These are phyloP conservation scores for Neocatenulostroma microsporum DNA, from an alignment of 2,329 filamentous ascomycete species.

Conservation along the genomic window DNA sequence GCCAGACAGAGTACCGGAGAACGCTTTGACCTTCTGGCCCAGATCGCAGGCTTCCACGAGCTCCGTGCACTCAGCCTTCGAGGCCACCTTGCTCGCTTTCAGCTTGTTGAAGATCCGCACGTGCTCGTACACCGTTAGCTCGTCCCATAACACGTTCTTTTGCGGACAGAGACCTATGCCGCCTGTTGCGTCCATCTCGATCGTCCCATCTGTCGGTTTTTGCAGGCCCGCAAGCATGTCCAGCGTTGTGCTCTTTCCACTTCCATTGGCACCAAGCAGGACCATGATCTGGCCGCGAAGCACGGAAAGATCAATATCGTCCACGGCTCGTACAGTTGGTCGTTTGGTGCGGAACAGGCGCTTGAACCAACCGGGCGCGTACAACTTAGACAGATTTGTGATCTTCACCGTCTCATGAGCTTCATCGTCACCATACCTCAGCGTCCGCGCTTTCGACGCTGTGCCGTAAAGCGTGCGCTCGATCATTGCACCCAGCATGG, in stretches of 20 bases:
- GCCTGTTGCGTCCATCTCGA: slow-evolving; percentile 68
- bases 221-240: slow-evolving; percentile 80
- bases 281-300: slow-evolving; percentile 76
- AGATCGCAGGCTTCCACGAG: slow-evolving; percentile 68
- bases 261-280: slow-evolving; percentile 80
- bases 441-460: slow-evolving; percentile 47
- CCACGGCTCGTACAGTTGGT: slow-evolving; percentile 71
- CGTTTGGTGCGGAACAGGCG: slow-evolving; percentile 45
- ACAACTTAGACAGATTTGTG: slow-evolving; percentile 68
- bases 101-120: slow-evolving; percentile 74
- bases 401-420: slow-evolving; percentile 56
- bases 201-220: slow-evolving; percentile 65
- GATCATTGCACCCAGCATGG: slow-evolving; percentile 63
- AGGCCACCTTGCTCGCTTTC: slow-evolving; percentile 60
- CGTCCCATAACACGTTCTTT: slow-evolving; percentile 90
- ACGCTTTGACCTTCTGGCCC: slow-evolving; percentile 61
- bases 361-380: slow-evolving; percentile 56
- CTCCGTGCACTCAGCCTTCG: slow-evolving; percentile 51
- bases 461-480: slow-evolving; percentile 72
- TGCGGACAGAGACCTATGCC: slow-evolving; percentile 84
- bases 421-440: slow-evolving; percentile 24
- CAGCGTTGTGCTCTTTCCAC: slow-evolving; percentile 82
- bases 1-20: slow-evolving; percentile 71
- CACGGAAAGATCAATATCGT: slow-evolving; percentile 63
- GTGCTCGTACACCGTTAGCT: slow-evolving; percentile 78